A percentile compares a stretch with the other conserved stretches of the same genome.
Conservation (phyloP, 805 yeast genomes). For the Ogataea salicorniae region DNA sequence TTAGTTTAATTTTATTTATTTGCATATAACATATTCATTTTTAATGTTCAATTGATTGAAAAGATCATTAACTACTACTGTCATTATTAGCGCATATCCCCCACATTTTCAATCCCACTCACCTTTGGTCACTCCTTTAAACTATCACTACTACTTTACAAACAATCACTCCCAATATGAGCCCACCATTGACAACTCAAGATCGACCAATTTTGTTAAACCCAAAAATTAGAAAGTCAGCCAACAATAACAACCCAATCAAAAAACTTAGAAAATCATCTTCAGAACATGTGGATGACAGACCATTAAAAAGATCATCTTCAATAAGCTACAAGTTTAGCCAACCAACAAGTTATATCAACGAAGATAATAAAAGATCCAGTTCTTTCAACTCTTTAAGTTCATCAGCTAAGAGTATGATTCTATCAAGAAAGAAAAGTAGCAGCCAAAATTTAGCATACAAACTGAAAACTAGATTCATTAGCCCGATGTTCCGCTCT, state of each 20-base stretch:
- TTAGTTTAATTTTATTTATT: too few relatives aligned
- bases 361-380: conserved; percentile 4
- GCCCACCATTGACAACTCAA: background rate
- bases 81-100: background rate
- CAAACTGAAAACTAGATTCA: conserved; percentile 12
- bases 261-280: conserved; percentile 9
- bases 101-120: background rate
- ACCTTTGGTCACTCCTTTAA: background rate
- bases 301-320: conserved; percentile 28
- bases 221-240: conserved; percentile 2
- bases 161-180: background rate
- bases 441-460: conserved; percentile 7
- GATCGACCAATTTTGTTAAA: background rate
- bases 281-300: conserved; percentile 18
- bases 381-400: conserved; percentile 12
- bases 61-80: background rate
- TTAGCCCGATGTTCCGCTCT: conserved; percentile 23
- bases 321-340: conserved; percentile 22
- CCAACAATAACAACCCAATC: background rate
- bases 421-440: conserved; percentile 12
- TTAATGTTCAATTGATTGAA: too few relatives aligned
- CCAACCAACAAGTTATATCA: conserved; percentile 13
- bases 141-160: background rate
- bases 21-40: too few relatives aligned
- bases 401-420: conserved; percentile 11